These are phyloP conservation scores for Neurospora sp. DNA, from an alignment of 2,329 filamentous ascomycete species.

Conservation along the genomic window DNA sequence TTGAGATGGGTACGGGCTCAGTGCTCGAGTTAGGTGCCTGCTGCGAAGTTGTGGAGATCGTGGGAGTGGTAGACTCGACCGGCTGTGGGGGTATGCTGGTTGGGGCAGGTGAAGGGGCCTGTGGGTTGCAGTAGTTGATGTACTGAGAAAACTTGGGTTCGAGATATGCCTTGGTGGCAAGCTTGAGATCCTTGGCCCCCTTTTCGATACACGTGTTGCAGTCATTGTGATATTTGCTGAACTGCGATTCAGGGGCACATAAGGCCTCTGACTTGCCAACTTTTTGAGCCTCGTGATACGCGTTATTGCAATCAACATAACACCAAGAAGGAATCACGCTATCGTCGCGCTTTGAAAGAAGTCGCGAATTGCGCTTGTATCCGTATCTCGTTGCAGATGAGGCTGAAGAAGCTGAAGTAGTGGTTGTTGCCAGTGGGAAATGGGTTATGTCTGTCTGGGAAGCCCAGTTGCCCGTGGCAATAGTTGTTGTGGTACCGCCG, in stretches of 20 bases:
- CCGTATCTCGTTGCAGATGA: constrained; percentile 9
- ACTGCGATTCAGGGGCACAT: constrained; percentile 27
- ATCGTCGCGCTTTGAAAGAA: constrained; percentile 30
- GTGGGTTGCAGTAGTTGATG: constrained; percentile 32
- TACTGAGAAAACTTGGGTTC: constrained; percentile 33
- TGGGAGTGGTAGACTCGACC: constrained; percentile 7
- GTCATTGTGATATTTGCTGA: constrained; percentile 22
- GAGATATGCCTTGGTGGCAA: constrained; percentile 25
- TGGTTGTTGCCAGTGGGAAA: constrained; percentile 19
- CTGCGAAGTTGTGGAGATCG: constrained; percentile 11
- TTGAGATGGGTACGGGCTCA: constrained; percentile 8
- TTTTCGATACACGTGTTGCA: constrained; percentile 35
- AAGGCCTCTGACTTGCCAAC: constrained; percentile 31
- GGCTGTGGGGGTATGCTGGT: constrained; percentile 7
- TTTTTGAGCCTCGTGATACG: constrained; percentile 33
- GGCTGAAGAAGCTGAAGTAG: constrained; percentile 7
- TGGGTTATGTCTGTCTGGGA: constrained; percentile 39
- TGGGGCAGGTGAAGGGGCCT: constrained; percentile 8
- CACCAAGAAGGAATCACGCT: constrained; percentile 31
- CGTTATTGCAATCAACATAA: constrained; percentile 42
- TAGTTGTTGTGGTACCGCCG: constrained; percentile 30
- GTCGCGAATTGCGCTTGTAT: constrained; percentile 10
- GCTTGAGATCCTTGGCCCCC: constrained; percentile 18
- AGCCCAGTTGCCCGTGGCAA: constrained; percentile 46
- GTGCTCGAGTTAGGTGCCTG: constrained; percentile 11